Conservation (phyloP, 306 rosid genomes). For the Leucaena leucocephala region DNA sequence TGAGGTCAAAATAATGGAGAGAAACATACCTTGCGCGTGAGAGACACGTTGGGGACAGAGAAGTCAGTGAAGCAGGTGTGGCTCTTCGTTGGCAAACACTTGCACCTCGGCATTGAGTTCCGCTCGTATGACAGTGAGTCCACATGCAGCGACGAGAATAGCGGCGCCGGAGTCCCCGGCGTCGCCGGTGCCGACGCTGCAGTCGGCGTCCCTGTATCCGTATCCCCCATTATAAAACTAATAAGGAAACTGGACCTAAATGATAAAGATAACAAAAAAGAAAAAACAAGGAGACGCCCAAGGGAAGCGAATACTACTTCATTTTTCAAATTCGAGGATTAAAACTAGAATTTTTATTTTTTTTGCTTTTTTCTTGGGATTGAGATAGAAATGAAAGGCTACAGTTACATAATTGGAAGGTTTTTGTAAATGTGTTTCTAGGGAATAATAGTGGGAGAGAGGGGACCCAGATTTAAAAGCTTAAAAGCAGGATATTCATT, state of each 20-base stretch:
- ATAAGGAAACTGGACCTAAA: background rate
- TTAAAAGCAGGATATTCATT: background rate
- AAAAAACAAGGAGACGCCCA: background rate
- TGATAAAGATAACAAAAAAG: background rate
- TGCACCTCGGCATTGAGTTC: slow-evolving; percentile 73
- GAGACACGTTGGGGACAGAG: slow-evolving; percentile 60
- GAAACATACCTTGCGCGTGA: slow-evolving; percentile 73
- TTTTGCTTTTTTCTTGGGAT: slow-evolving; percentile 11
- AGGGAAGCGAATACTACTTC: slow-evolving; percentile 41
- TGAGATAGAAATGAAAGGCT: slow-evolving; percentile 6
- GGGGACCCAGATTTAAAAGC: slow-evolving; percentile 55
- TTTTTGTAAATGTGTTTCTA: slow-evolving; percentile 65
- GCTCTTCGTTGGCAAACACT: slow-evolving; percentile 67
- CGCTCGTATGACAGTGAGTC: slow-evolving; percentile 77
- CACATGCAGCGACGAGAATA: slow-evolving; percentile 63
- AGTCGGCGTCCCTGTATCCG: slow-evolving; percentile 65
- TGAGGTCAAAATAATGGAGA: too few species aligned
- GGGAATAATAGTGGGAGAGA: slow-evolving; percentile 45
- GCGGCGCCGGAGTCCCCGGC: slow-evolving; percentile 70
- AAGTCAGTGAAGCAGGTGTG: slow-evolving; percentile 67
- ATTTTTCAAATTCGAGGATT: slow-evolving; percentile 27
- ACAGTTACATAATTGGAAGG: slow-evolving; percentile 66
- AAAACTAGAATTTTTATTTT: slow-evolving; percentile 2
- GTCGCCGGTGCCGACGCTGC: slow-evolving; percentile 74
- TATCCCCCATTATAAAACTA: slow-evolving; percentile 41